These are phyloP conservation scores for Daphne laureola DNA, from an alignment of 441 rosid genomes.

Conservation along the genomic window DNA sequence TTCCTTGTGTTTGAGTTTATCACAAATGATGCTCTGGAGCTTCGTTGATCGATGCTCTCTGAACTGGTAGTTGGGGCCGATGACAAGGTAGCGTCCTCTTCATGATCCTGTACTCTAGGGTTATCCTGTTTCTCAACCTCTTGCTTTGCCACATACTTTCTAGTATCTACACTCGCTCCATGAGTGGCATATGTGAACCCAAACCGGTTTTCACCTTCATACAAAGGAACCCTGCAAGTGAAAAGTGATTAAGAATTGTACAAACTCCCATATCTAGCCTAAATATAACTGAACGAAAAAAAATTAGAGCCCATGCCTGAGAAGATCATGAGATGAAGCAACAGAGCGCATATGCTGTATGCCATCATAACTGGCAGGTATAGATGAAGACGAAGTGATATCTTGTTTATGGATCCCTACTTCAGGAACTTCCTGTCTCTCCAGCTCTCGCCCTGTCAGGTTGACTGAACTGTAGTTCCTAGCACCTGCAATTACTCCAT, in stretches of 20 bases:
- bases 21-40: conserved; percentile 15
- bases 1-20: conserved; percentile 17
- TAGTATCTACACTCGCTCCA: conserved; percentile 17
- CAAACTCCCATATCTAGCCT: conserved; percentile 2
- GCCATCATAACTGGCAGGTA: too few species aligned
- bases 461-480: conserved; percentile 15
- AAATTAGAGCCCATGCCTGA: conserved; percentile 25
- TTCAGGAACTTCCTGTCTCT: conserved; percentile 20
- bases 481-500: conserved; percentile 16
- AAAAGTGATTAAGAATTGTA: conserved; percentile 10
- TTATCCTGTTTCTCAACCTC: conserved; percentile 19
- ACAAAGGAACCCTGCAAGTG: conserved; percentile 24
- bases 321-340: neutral
- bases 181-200: conserved; percentile 16
- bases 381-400: too few species aligned
- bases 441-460: conserved; percentile 15
- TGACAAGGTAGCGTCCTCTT: conserved; percentile 8
- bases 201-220: conserved; percentile 15
- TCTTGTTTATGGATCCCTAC: conserved; percentile 14
- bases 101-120: conserved; percentile 16
- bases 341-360: too few species aligned
- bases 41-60: conserved; percentile 17
- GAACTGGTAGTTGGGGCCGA: conserved; percentile 19
- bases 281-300: conserved; percentile 3
- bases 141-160: conserved; percentile 14